These are phyloP conservation scores for Volvariella volvacea DNA, from an alignment of 1,284 basidiomycete genomes.

Conservation along the genomic window DNA sequence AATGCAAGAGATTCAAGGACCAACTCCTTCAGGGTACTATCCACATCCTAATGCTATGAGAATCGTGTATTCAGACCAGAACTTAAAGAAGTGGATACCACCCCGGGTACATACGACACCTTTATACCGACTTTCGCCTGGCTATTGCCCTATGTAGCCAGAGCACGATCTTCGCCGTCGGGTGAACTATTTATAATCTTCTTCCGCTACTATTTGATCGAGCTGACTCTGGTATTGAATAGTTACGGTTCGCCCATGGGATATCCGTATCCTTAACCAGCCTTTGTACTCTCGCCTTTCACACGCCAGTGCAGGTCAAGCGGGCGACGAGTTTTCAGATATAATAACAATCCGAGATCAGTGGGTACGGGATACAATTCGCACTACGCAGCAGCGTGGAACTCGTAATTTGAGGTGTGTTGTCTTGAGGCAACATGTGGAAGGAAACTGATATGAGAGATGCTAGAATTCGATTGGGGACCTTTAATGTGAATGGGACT, in stretches of 20 bases:
- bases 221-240: not conserved
- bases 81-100: too few species aligned
- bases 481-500: constrained; percentile 77
- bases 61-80: not conserved
- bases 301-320: constrained; percentile 49
- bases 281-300: constrained; percentile 49
- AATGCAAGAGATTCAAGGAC: constrained; percentile 45
- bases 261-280: constrained; percentile 41
- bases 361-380: constrained; percentile 46
- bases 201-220: too few species aligned
- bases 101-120: too few species aligned
- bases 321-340: constrained; percentile 55
- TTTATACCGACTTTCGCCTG: not conserved
- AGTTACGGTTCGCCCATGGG: constrained; percentile 38
- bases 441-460: constrained; percentile 3
- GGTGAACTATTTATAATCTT: constrained; percentile 17
- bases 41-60: not conserved
- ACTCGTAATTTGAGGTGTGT: too few species aligned
- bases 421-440: too few species aligned
- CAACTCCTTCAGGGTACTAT: constrained; percentile 8
- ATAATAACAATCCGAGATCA: constrained; percentile 50
- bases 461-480: constrained; percentile 56
- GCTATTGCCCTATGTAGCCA: constrained; percentile 5
- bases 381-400: constrained; percentile 6
- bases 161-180: constrained; percentile 15